Base-by-base conservation (phyloP, 495 filamentous ascomycete species). In the Podospora pseudopauciseta region DNA sequence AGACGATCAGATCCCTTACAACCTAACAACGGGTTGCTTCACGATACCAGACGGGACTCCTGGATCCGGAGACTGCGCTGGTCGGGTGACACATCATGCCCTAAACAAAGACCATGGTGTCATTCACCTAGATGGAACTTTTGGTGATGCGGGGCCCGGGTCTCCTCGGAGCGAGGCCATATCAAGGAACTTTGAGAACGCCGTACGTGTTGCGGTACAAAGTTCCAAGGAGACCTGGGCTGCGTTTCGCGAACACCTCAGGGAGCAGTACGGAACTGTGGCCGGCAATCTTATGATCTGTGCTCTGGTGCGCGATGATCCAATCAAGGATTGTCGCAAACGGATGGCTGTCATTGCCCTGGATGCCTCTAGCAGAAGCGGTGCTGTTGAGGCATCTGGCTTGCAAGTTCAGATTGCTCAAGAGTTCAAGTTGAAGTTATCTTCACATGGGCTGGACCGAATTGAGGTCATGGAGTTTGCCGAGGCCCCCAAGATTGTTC, bases 11-110 rank as follows among this genome's bases (percentile, higher is more conserved):
- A 67, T 76, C 34, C 74, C 74, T 1, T 56, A 27, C 20, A 74
- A 76, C 39, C 68, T 76, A 5, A 70, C 68, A 1, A 76, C 74
- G n/a, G 74, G 74, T 2, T 76, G 74, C 60, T 76, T 76, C 54
- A 54, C 66, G 1, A 18, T 76, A 5, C 63, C 72, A 1, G 74
- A 76, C 61, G 64, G 27, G 28, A 68, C 68, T 2, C 67, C 65
- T 0, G 74, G 74, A 1, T 61, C 59, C 0, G 67, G 72, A 15
- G 60, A 59, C 16, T 76, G 74, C 60, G 62, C 69, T 32, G 72
- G 71, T 5, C 68, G 74, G 19, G 65, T 74, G 2, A 74, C 72
- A 0, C 74, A 76, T 49, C 55, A 70, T 18, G 70, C 68, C 2
- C 60, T 76, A 2, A 72, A 67, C 59, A 76, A 76, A 30, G 72